Base-by-base conservation (phyloP, 2,329 filamentous ascomycete genomes). In the Septoria petroselini region DNA sequence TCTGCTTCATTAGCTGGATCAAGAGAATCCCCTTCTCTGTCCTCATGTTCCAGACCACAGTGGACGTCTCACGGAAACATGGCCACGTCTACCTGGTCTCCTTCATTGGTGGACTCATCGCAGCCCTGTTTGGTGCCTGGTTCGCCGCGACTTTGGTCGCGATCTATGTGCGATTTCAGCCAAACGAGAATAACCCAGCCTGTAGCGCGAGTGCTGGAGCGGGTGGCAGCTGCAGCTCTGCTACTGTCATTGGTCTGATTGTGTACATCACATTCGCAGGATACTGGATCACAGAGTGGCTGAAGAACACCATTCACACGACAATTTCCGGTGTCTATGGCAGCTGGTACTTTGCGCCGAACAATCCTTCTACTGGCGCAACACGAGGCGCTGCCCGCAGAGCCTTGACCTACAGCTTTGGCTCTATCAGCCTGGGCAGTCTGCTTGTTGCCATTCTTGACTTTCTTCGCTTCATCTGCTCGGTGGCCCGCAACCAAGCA, bases 241-340 rank as follows among this genome's bases (percentile, higher is more conserved):
- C 76, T 43, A 91, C 84, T 58, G 87, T 96, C 37, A 91, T 90
- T 53, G 91, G 91, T 0, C 72, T 96, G 23, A 74, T 95, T 4
- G 87, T 85, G 14, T 96, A 94, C 67, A 80, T 90, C 59, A 95
- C 90, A 0, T 96, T 97, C 63, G 85, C 90, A 45, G 88, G 84
- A 71, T 96, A 94, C 72, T 97, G 91, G 91, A 84, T 95, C 57
- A 85, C 87, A 1, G 91, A 97, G 68, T 91, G 86, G 79, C 73
- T 96, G 61, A 96, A 96, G 74, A 95, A 95, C 70, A 90, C 88
- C 0, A 88, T 95, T 39, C 90, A 97, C 66, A 86, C 85, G 1
- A 90, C 83, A 18, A 86, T 95, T 51, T 86, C 89, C 0, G 91
- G 91, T 0, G 84, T 95, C 0, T 96, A 95, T 62, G 91, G 89